Base-by-base conservation (phyloP, 371 early-diverging fungal species). In the Mortierella polycephala region DNA sequence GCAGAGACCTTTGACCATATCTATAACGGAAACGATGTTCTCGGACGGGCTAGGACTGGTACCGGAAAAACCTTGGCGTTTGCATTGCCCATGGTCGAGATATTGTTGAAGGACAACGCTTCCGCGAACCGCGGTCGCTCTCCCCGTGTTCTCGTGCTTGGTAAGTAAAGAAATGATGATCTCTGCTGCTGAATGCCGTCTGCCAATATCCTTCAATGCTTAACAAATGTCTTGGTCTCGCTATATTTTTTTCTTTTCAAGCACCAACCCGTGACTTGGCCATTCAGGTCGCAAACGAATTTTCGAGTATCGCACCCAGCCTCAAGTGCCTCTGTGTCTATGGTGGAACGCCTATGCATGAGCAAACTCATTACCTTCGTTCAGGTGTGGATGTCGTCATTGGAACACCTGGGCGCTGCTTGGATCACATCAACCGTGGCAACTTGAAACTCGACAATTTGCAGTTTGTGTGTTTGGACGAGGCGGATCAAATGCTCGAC, bases 261-360 rank as follows among this genome's bases (percentile, higher is more conserved):
- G 93, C 93, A 37, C 98, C 97, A 18, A 99, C 99, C 11, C 92
- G 99, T 70, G 99, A 99, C 87, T 87, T 99, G 65, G 99, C 99
- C 64, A 95, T 94, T 75, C 93, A 97, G 88, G 93, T 93, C 13
- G 83, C 86, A 57, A 86, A 87, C 73, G 95, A 95, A 82, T 91
- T 94, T 69, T 87, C 90, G 40, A 75, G 75, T 39, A 79, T 92
- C n/a, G 85, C 90, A 12, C 89, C 87, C n/a, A 85, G 84, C 74
- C 81, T 93, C 49, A 81, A 83, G 63, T 72, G 67, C 13, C 57
- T 82, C 14, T 77, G 80, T 47, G 70, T 85, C 50, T 82, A 82
- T 56, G 97, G 98, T 64, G 98, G 98, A 63, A 87, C 90, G 3
- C 91, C 96, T 45, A 93, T 95, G 83, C 87, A 88, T 57, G 85